phyloP scores from a whole-genome alignment of 2,329 filamentous ascomycete species.

The Drechslera avenae region DNA sequence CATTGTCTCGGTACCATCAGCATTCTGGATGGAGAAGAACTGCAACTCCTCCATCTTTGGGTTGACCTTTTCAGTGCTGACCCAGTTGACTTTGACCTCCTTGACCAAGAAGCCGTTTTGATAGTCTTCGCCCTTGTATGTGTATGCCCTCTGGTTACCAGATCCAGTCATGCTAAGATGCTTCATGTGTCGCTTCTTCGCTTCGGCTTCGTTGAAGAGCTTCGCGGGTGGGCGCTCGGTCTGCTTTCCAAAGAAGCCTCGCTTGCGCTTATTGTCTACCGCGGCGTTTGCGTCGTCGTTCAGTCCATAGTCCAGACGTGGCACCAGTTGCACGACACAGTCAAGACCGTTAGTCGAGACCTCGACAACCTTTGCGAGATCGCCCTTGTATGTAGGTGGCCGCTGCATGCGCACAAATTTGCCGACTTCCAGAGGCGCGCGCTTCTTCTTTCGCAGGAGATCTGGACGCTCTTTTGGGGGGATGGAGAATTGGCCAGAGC shows the following conservation, averaged over 20 bases:
- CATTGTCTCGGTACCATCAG: conserved; percentile 91
- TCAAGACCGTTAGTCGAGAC: conserved; percentile 92
- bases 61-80: conserved; percentile 88
- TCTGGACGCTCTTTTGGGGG: conserved; percentile 98
- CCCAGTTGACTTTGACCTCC: conserved; percentile 85
- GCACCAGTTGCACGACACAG: conserved; percentile 84
- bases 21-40: conserved; percentile 84
- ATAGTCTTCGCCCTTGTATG: conserved; percentile 86
- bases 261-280: conserved; percentile 73
- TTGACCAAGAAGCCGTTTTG: conserved; percentile 92
- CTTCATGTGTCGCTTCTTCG: conserved; percentile 80
- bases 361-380: conserved; percentile 89
- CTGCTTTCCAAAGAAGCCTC: conserved; percentile 55
- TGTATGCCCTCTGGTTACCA: conserved; percentile 72
- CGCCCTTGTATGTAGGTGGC: conserved; percentile 79
- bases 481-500: conserved; percentile 83
- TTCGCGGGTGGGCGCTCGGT: conserved; percentile 81
- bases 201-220: conserved; percentile 90
- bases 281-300: conserved; percentile 74
- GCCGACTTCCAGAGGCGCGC: conserved; percentile 76
- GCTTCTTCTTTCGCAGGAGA: conserved; percentile 87
- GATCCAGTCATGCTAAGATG: conserved; percentile 60
- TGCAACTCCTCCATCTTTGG: conserved; percentile 94
- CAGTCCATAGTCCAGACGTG: conserved; percentile 87
- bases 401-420: conserved; percentile 90